These are phyloP conservation scores for Yamadazyma pseudoaaseri DNA, from an alignment of 1,139 yeast species.

Conservation along the genomic window DNA sequence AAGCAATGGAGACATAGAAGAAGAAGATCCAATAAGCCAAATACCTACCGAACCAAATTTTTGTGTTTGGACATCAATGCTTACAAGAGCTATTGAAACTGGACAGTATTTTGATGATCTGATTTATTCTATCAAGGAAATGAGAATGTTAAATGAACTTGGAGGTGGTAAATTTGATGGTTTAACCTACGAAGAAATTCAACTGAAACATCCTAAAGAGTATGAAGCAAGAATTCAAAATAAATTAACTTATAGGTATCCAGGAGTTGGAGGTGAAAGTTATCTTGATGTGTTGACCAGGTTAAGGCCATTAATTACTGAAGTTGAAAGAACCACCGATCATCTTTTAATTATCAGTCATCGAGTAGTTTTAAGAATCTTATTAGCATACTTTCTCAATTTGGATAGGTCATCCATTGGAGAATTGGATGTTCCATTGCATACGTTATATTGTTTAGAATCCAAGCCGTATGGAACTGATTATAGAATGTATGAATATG, in stretches of 20 bases:
- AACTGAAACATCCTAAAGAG: constrained; percentile 68
- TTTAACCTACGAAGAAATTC: constrained; percentile 79
- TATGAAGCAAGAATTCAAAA: constrained; percentile 71
- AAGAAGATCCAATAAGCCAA: constrained; percentile 22
- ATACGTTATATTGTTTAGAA: constrained; percentile 84
- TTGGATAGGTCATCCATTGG: constrained; percentile 81
- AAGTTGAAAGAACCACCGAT: constrained; percentile 87
- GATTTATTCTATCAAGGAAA: constrained; percentile 76
- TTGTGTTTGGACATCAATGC: constrained; percentile 93
- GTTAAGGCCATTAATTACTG: constrained; percentile 85
- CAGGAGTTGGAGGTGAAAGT: constrained; percentile 97
- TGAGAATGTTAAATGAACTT: constrained; percentile 90
- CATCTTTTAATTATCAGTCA: constrained; percentile 83
- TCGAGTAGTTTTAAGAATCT: constrained; percentile 84
- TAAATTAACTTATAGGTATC: constrained; percentile 83
- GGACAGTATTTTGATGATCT: constrained; percentile 72
- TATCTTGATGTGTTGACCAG: constrained; percentile 91
- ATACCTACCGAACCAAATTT: constrained; percentile 66
- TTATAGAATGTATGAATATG: constrained; percentile 85
- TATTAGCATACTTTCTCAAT: constrained; percentile 86
- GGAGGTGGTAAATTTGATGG: constrained; percentile 95
- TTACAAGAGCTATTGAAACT: constrained; percentile 73
- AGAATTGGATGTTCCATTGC: constrained; percentile 89
- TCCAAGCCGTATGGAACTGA: constrained; percentile 95
- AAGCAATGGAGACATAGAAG: constrained; percentile 18